Percentiles rank a stretch among this genome's conserved stretches.
phyloP scores from a whole-genome alignment of 139 green algal species.

The Coccomyxa sp. region DNA sequence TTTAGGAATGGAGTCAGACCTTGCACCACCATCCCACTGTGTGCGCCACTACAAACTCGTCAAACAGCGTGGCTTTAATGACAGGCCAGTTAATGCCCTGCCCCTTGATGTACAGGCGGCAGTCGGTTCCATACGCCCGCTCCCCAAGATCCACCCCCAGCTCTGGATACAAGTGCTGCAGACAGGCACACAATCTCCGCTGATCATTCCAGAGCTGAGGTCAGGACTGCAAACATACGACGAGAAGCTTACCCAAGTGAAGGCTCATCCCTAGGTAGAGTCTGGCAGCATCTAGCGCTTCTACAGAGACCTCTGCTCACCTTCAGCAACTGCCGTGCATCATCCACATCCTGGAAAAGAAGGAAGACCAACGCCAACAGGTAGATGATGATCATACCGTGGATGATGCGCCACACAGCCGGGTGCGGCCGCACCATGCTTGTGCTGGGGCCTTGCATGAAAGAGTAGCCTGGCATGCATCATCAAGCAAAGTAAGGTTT shows the following conservation, averaged over 20 bases:
- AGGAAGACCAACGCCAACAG: constrained; percentile 78
- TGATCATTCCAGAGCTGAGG: background rate
- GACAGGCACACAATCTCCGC: constrained; percentile 2
- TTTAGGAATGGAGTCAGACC: background rate
- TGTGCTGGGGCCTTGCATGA: constrained; percentile 63
- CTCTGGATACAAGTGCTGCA: constrained; percentile 74
- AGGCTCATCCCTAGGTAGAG: too few relatives aligned
- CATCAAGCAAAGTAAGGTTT: background rate
- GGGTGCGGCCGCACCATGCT: constrained; percentile 86
- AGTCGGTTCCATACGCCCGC: constrained; percentile 73
- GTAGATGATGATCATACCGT: constrained; percentile 79
- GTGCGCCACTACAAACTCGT: constrained; percentile 93
- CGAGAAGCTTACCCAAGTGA: too few relatives aligned
- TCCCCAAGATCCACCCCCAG: constrained; percentile 71
- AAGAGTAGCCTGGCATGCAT: constrained; percentile 51
- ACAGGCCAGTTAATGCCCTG: constrained; percentile 50
- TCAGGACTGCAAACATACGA: too few relatives aligned
- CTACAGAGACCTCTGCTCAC: constrained; percentile 14
- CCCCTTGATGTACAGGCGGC: constrained; percentile 63
- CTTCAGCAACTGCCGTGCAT: constrained; percentile 68
- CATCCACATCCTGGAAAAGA: constrained; percentile 72
- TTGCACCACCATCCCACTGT: constrained; percentile 66
- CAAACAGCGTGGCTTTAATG: constrained; percentile 71
- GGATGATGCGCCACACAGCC: constrained; percentile 77
- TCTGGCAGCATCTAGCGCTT: too few relatives aligned